phyloP scores from a whole-genome alignment of 1,284 basidiomycete genomes.

The Trichosporon sp. region DNA sequence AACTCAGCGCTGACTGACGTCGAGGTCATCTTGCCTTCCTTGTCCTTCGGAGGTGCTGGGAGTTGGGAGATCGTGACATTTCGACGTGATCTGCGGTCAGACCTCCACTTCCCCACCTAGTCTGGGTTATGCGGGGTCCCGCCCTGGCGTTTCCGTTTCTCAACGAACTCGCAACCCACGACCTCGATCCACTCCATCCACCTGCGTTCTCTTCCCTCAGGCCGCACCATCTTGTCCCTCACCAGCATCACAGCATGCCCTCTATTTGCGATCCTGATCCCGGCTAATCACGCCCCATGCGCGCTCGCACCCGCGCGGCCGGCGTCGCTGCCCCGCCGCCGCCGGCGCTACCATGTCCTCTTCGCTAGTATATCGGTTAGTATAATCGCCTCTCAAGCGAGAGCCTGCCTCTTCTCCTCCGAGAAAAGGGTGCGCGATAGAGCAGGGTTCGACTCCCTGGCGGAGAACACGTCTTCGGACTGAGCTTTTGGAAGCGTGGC shows the following conservation, averaged over 20 bases:
- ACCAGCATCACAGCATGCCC: no score
- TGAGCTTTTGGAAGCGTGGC: not conserved
- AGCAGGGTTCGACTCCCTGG: not conserved
- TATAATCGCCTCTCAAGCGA: not conserved
- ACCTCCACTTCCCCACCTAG: not conserved
- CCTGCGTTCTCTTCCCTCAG: no score
- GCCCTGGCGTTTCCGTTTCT: no score
- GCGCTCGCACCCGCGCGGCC: not conserved
- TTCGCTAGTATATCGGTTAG: constrained; percentile 1
- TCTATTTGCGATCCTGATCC: no score
- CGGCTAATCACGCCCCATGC: no score
- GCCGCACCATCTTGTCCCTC: no score
- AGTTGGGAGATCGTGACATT: no score
- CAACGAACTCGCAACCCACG: no score
- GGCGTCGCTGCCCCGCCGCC: not conserved
- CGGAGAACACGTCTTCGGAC: not conserved
- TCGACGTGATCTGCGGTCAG: not conserved
- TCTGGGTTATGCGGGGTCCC: no score
- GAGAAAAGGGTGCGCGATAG: not conserved
- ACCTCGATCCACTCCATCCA: no score
- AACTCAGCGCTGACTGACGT: not conserved
- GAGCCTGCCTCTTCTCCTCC: not conserved
- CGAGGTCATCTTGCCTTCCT: not conserved
- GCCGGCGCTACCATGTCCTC: not conserved
- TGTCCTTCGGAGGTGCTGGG: no score